phyloP scores from a whole-genome alignment of 176 grass and related monocot species.

The Hsuehochloa calcarea region DNA sequence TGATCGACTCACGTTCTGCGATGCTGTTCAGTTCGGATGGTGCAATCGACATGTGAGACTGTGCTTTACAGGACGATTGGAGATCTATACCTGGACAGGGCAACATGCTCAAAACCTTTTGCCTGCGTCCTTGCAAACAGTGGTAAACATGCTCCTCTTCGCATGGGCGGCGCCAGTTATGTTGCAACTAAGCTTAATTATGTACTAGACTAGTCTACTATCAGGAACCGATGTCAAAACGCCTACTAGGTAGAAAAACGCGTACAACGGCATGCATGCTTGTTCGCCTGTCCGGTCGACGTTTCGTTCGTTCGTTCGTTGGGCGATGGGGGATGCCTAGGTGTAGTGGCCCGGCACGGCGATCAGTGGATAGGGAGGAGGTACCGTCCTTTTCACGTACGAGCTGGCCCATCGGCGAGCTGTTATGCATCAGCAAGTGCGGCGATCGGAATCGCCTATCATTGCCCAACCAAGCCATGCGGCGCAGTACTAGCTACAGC shows the following conservation, averaged over 20 bases:
- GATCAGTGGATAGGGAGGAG: neutral
- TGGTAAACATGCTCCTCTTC: neutral
- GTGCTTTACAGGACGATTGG: neutral
- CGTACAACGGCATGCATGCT: neutral
- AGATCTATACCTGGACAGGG: neutral
- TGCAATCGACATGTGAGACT: neutral
- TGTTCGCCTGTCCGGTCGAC: neutral
- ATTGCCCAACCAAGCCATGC: conserved; percentile 14
- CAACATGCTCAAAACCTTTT: neutral
- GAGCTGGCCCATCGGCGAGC: neutral
- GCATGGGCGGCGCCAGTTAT: too few species aligned
- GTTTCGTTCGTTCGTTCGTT: neutral
- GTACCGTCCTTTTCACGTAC: neutral
- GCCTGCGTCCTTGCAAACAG: neutral
- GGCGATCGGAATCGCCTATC: neutral
- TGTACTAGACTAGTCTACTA: too few species aligned
- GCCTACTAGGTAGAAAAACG: neutral
- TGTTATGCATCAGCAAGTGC: neutral
- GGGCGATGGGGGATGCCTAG: neutral
- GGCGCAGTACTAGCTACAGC: neutral
- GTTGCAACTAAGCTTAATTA: too few species aligned
- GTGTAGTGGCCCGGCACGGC: neutral
- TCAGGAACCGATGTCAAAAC: neutral
- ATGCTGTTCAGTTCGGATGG: neutral
- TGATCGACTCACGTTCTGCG: neutral